Base-by-base conservation (phyloP, 768 basidiomycete genomes). In the Fibroporia radiculosa region DNA sequence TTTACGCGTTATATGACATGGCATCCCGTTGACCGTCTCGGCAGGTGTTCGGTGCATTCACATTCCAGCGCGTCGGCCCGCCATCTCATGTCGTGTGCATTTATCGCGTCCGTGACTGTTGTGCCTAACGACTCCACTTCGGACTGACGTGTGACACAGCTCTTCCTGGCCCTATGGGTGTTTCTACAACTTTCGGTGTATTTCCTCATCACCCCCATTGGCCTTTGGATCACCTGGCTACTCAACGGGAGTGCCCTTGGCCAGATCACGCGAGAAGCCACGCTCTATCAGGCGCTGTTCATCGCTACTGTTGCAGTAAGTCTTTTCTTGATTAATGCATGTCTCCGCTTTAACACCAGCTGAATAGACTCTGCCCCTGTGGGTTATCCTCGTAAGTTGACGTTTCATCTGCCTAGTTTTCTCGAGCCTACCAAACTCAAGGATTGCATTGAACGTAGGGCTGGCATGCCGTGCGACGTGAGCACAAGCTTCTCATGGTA, bases 201-300 rank as follows among this genome's bases (percentile, higher is more conserved):
- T 57, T 65, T 75, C 36, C 63, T 78, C 16, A 51, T 74, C 4
- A 65, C 71, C 1, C 68, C 70, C 5, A 71, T 73, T 58, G 69
- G 69, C 25, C 69, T 81, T 6, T 82, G 80, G 78, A 59, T 74
- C 26, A 73, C 78, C 54, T 66, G 77, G 40, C 65, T 82, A 22
- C 47, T 70, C 25, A 69, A 71, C 41, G 73, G 75, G 5, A n/a
- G n/a, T n/a, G 59, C 67, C 12, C 70, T 82, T 35, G 60, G 54
- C 2, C 25, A 49, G 0, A 66, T 79, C 7, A 72, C 74, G 1
- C 43, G 41, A 2, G 71, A 74, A 40, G 70, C 65, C 0, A 11
- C 24, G 0, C 31, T 69, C 2, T 80, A 80, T 49, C 51, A 70
- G 42, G 75, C 60, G 0, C 40, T 69, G 10, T 71, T 75, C 51